phyloP scores from a whole-genome alignment of 2,329 filamentous ascomycete genomes.

The Gaeumannomyces sp. region DNA sequence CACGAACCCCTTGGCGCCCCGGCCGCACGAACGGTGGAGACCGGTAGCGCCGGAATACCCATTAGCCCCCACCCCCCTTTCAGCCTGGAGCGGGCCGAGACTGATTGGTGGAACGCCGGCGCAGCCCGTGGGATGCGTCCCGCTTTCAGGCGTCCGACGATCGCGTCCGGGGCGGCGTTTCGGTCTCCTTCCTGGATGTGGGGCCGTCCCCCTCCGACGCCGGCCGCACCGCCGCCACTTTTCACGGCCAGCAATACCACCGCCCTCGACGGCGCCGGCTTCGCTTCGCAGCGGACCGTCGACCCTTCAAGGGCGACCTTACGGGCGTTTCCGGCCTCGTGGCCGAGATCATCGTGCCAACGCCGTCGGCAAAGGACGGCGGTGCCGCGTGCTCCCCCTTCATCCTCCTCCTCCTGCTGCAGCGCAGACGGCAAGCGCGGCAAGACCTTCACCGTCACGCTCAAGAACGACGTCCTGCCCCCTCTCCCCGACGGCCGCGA shows the following conservation, averaged over 20 bases:
- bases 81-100: background rate
- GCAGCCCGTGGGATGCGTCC: slow-evolving; percentile 7
- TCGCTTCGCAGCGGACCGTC: slow-evolving; percentile 69
- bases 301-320: slow-evolving; percentile 15
- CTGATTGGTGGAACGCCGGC: background rate
- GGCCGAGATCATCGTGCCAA: slow-evolving; percentile 50
- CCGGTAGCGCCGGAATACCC: background rate
- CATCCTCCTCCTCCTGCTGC: slow-evolving; percentile 14
- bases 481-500: slow-evolving; percentile 60
- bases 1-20: background rate
- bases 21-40: too few relatives aligned
- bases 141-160: slow-evolving; percentile 67
- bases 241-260: slow-evolving; percentile 64
- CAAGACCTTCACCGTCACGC: slow-evolving; percentile 65
- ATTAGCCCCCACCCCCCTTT: background rate
- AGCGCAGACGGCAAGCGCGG: slow-evolving; percentile 35
- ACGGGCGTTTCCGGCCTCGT: slow-evolving; percentile 36
- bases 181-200: slow-evolving; percentile 44
- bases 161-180: slow-evolving; percentile 68
- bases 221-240: slow-evolving; percentile 40
- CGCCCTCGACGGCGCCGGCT: slow-evolving; percentile 73
- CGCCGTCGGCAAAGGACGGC: slow-evolving; percentile 35
- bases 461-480: slow-evolving; percentile 64
- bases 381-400: slow-evolving; percentile 45
- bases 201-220: slow-evolving; percentile 13